Evolutionary conservation across 1,284 basidiomycete species (phyloP).

Genomic region (Ceratorhiza oryzae-sativae): DNA sequence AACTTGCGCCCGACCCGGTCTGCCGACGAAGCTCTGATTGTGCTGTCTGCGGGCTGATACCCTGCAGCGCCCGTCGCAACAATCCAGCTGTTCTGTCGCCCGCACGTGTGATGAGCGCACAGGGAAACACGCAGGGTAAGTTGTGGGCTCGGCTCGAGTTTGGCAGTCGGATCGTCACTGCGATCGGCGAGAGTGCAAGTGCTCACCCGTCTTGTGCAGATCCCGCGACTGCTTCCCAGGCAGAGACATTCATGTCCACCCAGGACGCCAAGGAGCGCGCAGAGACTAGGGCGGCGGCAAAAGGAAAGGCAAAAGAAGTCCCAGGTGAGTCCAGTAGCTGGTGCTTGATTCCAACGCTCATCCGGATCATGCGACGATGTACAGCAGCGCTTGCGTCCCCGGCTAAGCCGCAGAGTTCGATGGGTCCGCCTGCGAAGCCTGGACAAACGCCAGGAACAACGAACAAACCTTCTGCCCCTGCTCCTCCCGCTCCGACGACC

Average conservation of each 20-base stretch:
- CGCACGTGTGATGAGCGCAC: neutral
- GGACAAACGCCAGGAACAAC: neutral
- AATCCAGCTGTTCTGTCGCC: neutral
- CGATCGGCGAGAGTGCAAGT: neutral
- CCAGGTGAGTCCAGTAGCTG: neutral
- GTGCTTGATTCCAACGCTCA: neutral
- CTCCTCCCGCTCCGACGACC: neutral
- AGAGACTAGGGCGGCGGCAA: conserved; percentile 9
- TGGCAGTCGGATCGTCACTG: neutral
- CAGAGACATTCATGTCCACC: conserved; percentile 32
- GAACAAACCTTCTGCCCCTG: conserved; percentile 5
- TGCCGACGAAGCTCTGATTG: neutral
- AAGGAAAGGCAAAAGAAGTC: conserved; percentile 24
- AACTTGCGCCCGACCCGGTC: neutral
- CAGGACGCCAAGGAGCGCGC: conserved; percentile 30
- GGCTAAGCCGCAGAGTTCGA: neutral
- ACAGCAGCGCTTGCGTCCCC: neutral
- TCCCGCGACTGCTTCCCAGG: conserved; percentile 9
- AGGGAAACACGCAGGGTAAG: conserved; percentile 14
- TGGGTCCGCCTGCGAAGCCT: conserved; percentile 26
- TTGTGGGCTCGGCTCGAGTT: neutral
- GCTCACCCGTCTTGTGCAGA: neutral
- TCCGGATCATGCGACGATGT: neutral
- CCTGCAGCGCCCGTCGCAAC: too few species aligned
- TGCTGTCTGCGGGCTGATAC: neutral